phyloP scores from a whole-genome alignment of 345 rosid species.

The Durio zibethinus region DNA sequence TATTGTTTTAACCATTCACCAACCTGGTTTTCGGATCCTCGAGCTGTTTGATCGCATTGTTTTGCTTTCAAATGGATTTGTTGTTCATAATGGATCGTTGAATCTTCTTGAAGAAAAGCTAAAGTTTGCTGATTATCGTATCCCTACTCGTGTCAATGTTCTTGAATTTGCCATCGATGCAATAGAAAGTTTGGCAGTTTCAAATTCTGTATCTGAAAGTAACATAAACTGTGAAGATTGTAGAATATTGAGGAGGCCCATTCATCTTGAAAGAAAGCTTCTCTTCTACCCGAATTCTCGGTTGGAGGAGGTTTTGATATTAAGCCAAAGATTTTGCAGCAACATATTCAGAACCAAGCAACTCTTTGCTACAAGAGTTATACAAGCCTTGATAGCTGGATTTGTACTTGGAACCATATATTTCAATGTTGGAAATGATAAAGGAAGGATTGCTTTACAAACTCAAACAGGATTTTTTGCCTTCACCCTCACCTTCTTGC shows the following conservation, averaged over 20 bases:
- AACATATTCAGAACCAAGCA: constrained; percentile 87
- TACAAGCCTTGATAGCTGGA: constrained; percentile 7
- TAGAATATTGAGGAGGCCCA: background rate
- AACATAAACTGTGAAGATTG: background rate
- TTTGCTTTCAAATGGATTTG: constrained; percentile 64
- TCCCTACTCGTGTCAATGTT: constrained; percentile 71
- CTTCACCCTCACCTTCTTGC: constrained; percentile 77
- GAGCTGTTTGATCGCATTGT: constrained; percentile 61
- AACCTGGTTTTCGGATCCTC: constrained; percentile 86
- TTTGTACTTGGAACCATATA: constrained; percentile 33
- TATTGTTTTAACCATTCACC: constrained; percentile 79
- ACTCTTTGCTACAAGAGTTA: constrained; percentile 32
- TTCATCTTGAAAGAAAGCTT: constrained; percentile 29
- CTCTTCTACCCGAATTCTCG: constrained; percentile 43
- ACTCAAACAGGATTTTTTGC: constrained; percentile 79
- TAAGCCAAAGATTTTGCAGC: constrained; percentile 71
- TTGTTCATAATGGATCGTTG: constrained; percentile 57
- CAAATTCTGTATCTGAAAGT: constrained; percentile 15
- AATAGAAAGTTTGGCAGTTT: constrained; percentile 36
- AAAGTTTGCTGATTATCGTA: constrained; percentile 43
- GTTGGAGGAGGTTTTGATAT: constrained; percentile 52
- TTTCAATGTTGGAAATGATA: constrained; percentile 53
- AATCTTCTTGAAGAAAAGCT: constrained; percentile 58
- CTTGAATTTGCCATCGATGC: constrained; percentile 84
- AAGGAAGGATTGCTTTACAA: constrained; percentile 44